A percentile compares a stretch with the other conserved stretches of the same genome.
phyloP scores from a whole-genome alignment of 2,329 filamentous ascomycete genomes.

The Graphilbum ipis-grandicollis region DNA sequence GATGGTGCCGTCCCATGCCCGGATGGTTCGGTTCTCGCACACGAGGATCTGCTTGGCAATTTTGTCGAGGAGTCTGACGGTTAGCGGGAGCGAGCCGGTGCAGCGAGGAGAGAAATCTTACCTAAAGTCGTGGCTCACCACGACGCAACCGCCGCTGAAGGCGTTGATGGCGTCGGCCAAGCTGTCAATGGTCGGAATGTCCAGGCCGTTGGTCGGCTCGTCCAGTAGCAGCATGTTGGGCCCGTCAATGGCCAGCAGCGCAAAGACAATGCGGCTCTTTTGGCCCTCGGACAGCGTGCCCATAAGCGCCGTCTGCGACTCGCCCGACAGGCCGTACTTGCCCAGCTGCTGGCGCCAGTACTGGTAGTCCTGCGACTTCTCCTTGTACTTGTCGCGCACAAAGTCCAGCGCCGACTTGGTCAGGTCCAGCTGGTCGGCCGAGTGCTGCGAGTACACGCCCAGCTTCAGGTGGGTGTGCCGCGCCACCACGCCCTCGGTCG shows the following conservation, averaged over 20 bases:
- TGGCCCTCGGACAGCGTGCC: conserved; percentile 95
- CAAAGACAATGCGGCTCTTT: conserved; percentile 96
- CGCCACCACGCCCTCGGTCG: conserved; percentile 64
- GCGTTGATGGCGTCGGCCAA: conserved; percentile 95
- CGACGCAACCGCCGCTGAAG: conserved; percentile 89
- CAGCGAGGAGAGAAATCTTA: conserved; percentile 27
- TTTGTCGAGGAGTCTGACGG: conserved; percentile 76
- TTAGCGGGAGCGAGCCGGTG: not conserved
- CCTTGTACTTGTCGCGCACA: conserved; percentile 82
- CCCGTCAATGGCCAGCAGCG: conserved; percentile 79
- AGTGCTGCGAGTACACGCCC: conserved; percentile 96
- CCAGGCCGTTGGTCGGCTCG: conserved; percentile 97
- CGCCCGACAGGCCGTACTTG: conserved; percentile 81
- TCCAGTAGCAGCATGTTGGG: conserved; percentile 97
- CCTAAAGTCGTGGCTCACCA: conserved; percentile 98
- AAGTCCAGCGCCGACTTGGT: conserved; percentile 98
- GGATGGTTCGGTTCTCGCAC: conserved; percentile 93
- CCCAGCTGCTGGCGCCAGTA: conserved; percentile 98
- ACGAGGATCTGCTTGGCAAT: conserved; percentile 99
- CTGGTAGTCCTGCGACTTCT: conserved; percentile 91
- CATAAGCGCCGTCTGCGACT: conserved; percentile 92
- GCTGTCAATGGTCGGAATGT: conserved; percentile 97
- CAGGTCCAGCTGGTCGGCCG: conserved; percentile 90
- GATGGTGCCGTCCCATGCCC: conserved; percentile 75
- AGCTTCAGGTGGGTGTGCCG: conserved; percentile 98